Evolutionary conservation across 495 filamentous ascomycete species (phyloP), one percentile per base, ranked within the genome.

Genomic region (Aspergillus kassunensis): DNA sequence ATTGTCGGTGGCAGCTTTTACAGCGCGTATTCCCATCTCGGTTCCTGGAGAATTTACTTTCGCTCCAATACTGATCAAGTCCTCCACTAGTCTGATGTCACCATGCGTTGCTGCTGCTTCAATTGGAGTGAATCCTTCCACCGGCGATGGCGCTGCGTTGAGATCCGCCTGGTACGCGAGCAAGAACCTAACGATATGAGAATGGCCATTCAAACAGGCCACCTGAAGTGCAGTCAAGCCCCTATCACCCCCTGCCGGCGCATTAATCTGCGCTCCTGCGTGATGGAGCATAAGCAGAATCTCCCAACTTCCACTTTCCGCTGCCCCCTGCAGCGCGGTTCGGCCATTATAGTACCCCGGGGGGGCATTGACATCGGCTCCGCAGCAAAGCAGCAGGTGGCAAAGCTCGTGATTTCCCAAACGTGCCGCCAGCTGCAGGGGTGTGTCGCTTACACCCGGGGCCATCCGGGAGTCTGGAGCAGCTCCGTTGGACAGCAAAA

Each of bases 181-280:
- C 18, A 37, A 20, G 19, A 18, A 3, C 13, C 35, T 4, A 7
- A 13, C 18, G 2, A 37, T 7, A 2, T 4, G 6, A 3, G 15
- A 20, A 13, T 49, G 45, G 9, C 45, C 45, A 11, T 25, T 20
- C 4, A 20, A 37, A 13, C 5, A n/a, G 3, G 45, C 45, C 3
- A 19, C 29, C 31, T 49, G 45, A 18, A 77, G 52, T 8, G 73
- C 66, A 55, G 68, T 75, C 33, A 62, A 47, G 3, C 72, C 71
- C 5, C 58, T 2, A 2, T 52, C 44, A 8, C 16, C 44, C 5
- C 62, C 56, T 9, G 64, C 54, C 9, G 55, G 29, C 21, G 62
- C 67, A 53, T 70, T 62, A 10, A 64, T 45, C 36, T 65, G 31
- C 11, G 60, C 67, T 2, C 55, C 54, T 9, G 21, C 2, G 7